Base-by-base conservation (phyloP, 2,329 filamentous ascomycete genomes). In the Colletotrichum sp. region DNA sequence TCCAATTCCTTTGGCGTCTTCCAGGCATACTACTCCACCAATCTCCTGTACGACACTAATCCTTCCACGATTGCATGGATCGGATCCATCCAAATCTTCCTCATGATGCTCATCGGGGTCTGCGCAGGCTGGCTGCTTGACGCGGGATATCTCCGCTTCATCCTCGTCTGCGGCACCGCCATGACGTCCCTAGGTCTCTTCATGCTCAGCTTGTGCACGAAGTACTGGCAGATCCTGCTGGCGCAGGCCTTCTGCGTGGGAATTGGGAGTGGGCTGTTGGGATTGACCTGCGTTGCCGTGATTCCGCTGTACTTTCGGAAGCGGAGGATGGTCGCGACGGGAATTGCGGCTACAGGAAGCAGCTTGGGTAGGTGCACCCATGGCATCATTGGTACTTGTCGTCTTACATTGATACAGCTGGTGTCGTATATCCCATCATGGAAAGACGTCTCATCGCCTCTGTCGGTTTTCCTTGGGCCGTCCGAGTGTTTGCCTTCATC, bases 1-100 rank as follows among this genome's bases (percentile, higher is more conserved):
- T 71, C 80, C n/a, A 81, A 80, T 72, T 77, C 86, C n/a, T 90
- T 89, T 70, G 88, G 89, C 8, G 85, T 88, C 6, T 91, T 89
- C 73, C 87, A 90, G 74, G 85, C 86, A 7, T 89, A 89, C 80
- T 90, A 90, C 75, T 76, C 76, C 54, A 84, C 79, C 54, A 82
- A 83, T 1, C 74, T 77, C 11, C 63, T 74, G 11, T 57, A 63
- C 5, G 62, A 66, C 47, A 18, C 38, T 2, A 36, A 58, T 13
- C 69, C 72, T 5, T 74, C 72, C 16, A 51, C 54, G 29, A 86
- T 87, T 12, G 82, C 86, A 7, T 87, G 81, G 82, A 86, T 89
- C 18, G 87, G 87, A 18, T 85, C 86, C 6, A 76, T 87, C 8
- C 87, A 89, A 69, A 81, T 81, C 1, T 87, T 86, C 57, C 78